phyloP scores from a whole-genome alignment of 2,329 filamentous ascomycete genomes.

The Colletotrichum incanum region DNA sequence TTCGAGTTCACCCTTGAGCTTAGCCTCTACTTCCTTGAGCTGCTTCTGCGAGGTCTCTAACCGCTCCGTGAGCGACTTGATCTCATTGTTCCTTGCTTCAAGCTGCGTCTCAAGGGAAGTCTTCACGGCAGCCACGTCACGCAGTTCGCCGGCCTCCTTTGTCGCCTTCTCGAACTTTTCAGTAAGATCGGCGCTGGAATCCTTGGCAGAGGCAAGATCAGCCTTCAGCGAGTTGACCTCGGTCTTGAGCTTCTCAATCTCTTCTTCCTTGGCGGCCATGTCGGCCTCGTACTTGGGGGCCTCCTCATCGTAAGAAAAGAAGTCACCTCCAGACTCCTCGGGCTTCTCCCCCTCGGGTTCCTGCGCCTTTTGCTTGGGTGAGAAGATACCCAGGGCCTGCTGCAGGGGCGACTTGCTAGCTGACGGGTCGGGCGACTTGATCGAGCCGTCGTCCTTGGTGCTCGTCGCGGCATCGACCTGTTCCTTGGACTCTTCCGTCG shows the following conservation, averaged over 20 bases:
- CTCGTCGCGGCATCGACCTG: constrained; percentile 39
- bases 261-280: constrained; percentile 68
- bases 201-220: constrained; percentile 80
- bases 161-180: constrained; percentile 78
- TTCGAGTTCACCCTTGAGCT: constrained; percentile 48
- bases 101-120: constrained; percentile 67
- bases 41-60: constrained; percentile 61
- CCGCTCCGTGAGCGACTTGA: constrained; percentile 65
- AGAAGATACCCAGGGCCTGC: constrained; percentile 66
- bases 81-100: constrained; percentile 63
- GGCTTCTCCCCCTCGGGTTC: constrained; percentile 50
- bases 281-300: constrained; percentile 75
- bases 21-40: constrained; percentile 61
- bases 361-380: constrained; percentile 61
- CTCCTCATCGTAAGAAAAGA: constrained; percentile 95
- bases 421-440: constrained; percentile 47
- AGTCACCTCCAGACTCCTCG: constrained; percentile 72
- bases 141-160: constrained; percentile 70
- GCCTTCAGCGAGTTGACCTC: constrained; percentile 79
- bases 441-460: constrained; percentile 48
- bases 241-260: constrained; percentile 79
- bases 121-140: constrained; percentile 57
- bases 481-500: constrained; percentile 37
- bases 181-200: constrained; percentile 78
- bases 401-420: constrained; percentile 63